A percentile compares a stretch with the other conserved stretches of the same genome.
These are phyloP conservation scores for Chytriomyces hyalinus DNA, from an alignment of 192 early-diverging fungal genomes.

Conservation along the genomic window DNA sequence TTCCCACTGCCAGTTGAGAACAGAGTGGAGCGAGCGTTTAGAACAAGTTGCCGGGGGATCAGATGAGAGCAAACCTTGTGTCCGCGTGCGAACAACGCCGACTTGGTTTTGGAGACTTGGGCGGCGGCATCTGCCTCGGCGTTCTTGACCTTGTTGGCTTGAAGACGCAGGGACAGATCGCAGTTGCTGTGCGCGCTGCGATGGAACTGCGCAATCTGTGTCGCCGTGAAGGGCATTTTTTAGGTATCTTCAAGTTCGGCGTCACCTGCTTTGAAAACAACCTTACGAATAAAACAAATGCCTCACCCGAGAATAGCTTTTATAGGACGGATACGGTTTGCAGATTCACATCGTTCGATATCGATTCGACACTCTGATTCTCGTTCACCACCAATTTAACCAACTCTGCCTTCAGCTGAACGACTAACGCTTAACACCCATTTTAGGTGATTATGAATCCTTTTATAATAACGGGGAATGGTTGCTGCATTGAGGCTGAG, in stretches of 20 bases:
- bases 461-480: too few relatives aligned
- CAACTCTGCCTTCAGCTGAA: too few relatives aligned
- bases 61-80: background rate
- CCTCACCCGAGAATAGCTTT: too few relatives aligned
- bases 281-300: too few relatives aligned
- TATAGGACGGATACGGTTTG: too few relatives aligned
- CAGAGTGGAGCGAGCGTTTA: background rate
- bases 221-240: conserved; percentile 13
- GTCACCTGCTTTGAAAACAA: too few relatives aligned
- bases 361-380: too few relatives aligned
- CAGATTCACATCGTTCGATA: too few relatives aligned
- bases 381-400: too few relatives aligned
- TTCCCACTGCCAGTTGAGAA: conserved; percentile 37
- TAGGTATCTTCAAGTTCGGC: background rate
- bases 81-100: conserved; percentile 37
- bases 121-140: background rate
- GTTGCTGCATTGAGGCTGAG: too few relatives aligned
- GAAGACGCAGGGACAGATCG: conserved; percentile 14
- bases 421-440: too few relatives aligned
- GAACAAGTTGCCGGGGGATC: background rate
- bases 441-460: too few relatives aligned
- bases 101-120: background rate
- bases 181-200: background rate
- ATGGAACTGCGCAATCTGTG: conserved; percentile 6
- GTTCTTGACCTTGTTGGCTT: background rate